Conservation (phyloP, 2,329 filamentous ascomycete genomes). For the Parafenestella ontariensis region DNA sequence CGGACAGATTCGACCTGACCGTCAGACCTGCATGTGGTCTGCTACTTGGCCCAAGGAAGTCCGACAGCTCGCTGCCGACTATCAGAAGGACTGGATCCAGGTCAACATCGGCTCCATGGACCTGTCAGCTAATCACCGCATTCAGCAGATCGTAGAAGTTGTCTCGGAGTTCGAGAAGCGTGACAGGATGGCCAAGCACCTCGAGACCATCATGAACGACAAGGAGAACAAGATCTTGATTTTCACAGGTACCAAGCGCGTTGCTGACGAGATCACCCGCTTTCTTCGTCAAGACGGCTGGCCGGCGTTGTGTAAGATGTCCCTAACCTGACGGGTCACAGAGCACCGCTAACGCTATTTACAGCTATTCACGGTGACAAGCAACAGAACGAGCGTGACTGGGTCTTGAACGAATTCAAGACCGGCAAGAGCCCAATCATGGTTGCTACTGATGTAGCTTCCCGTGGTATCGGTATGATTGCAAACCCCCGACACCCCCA, state of each 20-base stretch:
- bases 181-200: constrained; percentile 94
- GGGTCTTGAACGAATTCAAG: constrained; percentile 99
- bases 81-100: constrained; percentile 95
- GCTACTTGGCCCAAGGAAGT: constrained; percentile 99
- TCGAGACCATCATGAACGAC: constrained; percentile 98
- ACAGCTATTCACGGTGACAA: constrained; percentile 97
- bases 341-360: constrained; percentile 47
- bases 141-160: constrained; percentile 97
- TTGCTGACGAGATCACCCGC: constrained; percentile 96
- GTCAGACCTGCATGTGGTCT: constrained; percentile 99
- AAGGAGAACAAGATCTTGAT: constrained; percentile 94
- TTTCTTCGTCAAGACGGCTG: constrained; percentile 98
- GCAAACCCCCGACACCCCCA: constrained; percentile 60
- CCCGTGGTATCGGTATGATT: constrained; percentile 99
- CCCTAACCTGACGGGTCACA: no score
- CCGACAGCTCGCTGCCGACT: constrained; percentile 86
- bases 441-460: constrained; percentile 99
- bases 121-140: constrained; percentile 94
- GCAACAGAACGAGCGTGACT: constrained; percentile 99
- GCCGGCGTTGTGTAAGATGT: constrained; percentile 94
- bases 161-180: constrained; percentile 97
- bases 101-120: constrained; percentile 98
- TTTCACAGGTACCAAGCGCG: constrained; percentile 86
- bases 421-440: constrained; percentile 99
- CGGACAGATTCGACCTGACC: constrained; percentile 93